Evolutionary conservation across 2,329 filamentous ascomycete species (phyloP).

Genomic region (Fonsecaea pugnacius): DNA sequence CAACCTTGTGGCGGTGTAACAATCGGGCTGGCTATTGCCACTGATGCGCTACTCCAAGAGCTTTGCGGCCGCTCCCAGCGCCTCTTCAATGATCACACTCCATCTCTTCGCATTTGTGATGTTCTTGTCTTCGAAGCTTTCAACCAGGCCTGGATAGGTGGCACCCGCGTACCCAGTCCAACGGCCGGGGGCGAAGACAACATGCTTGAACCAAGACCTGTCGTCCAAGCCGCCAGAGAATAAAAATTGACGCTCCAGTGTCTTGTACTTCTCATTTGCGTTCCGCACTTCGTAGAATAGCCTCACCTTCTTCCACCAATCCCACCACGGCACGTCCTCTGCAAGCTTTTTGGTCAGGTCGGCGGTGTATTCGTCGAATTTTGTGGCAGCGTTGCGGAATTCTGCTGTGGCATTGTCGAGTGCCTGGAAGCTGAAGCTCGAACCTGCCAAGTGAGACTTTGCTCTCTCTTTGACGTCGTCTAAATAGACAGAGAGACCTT

Average conservation of each 20-base stretch:
- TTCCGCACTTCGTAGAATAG: constrained; percentile 66
- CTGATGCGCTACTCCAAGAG: constrained; percentile 29
- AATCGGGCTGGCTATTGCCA: neutral
- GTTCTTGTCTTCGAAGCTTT: constrained; percentile 61
- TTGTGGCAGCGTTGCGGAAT: constrained; percentile 54
- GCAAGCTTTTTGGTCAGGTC: constrained; percentile 53
- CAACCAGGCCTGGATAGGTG: constrained; percentile 67
- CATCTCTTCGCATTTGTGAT: constrained; percentile 47
- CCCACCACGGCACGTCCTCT: constrained; percentile 74
- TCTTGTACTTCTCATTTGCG: constrained; percentile 82
- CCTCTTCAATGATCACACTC: constrained; percentile 39
- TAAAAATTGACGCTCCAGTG: constrained; percentile 78
- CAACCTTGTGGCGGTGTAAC: neutral
- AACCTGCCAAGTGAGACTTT: constrained; percentile 18
- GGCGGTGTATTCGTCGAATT: constrained; percentile 58
- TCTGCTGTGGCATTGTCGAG: constrained; percentile 56
- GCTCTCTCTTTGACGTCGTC: constrained; percentile 39
- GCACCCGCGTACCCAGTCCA: constrained; percentile 89
- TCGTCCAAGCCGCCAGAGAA: constrained; percentile 73
- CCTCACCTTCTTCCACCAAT: constrained; percentile 69
- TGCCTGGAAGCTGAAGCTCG: constrained; percentile 34
- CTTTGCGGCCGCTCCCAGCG: constrained; percentile 36
- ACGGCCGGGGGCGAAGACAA: constrained; percentile 86
- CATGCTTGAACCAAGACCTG: constrained; percentile 91
- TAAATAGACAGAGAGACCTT: constrained; percentile 56